These are phyloP conservation scores for Camillea tinctor DNA, from an alignment of 2,329 filamentous ascomycete genomes.

Conservation along the genomic window DNA sequence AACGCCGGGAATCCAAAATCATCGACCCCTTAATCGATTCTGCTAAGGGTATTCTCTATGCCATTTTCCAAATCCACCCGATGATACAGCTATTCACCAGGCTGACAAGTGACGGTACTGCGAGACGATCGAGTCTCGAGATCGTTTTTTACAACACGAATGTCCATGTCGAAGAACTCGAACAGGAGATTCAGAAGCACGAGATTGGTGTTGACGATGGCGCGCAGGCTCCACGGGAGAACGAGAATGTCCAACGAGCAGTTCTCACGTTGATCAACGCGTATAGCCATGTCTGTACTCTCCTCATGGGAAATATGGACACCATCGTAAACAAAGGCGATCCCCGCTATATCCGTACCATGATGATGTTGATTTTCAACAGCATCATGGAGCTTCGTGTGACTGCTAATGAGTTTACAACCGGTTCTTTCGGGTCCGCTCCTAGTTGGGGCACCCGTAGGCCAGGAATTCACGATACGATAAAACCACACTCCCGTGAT, in stretches of 20 bases:
- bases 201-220: conserved; percentile 52
- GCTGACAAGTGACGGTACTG: conserved; percentile 58
- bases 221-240: conserved; percentile 50
- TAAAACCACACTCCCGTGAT: conserved; percentile 51
- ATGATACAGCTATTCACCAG: conserved; percentile 66
- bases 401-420: conserved; percentile 38
- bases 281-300: conserved; percentile 64
- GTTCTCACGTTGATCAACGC: conserved; percentile 63
- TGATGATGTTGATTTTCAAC: conserved; percentile 63
- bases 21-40: conserved; percentile 63
- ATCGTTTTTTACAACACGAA: conserved; percentile 68
- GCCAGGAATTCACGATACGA: conserved; percentile 43
- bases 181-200: conserved; percentile 63
- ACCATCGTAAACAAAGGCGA: conserved; percentile 64
- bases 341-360: conserved; percentile 64
- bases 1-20: conserved; percentile 59
- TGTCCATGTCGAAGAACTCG: conserved; percentile 63
- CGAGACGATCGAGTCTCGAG: conserved; percentile 63
- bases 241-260: conserved; percentile 62
- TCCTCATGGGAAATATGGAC: conserved; percentile 61
- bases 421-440: conserved; percentile 22
- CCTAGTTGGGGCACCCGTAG: conserved; percentile 26
- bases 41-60: conserved; percentile 65
- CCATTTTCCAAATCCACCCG: conserved; percentile 66
- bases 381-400: conserved; percentile 66